Evolutionary conservation across 2,329 filamentous ascomycete species (phyloP).

Genomic region (Penicillium sp.): DNA sequence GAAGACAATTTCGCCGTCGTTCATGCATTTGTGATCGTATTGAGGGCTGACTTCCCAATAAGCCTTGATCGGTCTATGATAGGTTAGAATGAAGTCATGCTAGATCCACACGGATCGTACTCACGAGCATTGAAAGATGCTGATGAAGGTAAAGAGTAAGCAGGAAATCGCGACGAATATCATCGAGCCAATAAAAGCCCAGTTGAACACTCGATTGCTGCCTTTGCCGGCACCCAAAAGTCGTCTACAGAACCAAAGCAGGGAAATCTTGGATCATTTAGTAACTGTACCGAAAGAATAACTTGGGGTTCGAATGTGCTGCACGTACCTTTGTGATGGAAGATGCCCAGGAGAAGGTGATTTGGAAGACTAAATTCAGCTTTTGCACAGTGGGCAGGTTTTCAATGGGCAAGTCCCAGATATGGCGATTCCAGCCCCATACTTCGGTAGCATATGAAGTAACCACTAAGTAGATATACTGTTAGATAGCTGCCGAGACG

Average conservation of each 20-base stretch:
- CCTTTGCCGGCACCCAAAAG: constrained; percentile 37
- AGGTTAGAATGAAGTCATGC: constrained; percentile 9
- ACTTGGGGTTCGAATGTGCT: too few species aligned
- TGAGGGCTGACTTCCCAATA: constrained; percentile 36
- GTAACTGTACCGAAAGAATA: too few species aligned
- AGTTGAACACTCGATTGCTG: constrained; percentile 31
- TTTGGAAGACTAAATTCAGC: constrained; percentile 41
- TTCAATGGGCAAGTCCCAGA: constrained; percentile 44
- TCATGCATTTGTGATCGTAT: constrained; percentile 34
- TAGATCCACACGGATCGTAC: constrained; percentile 16
- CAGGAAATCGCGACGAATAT: constrained; percentile 35
- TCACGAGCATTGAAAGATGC: constrained; percentile 48
- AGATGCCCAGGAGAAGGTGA: constrained; percentile 41
- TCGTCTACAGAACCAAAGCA: constrained; percentile 43
- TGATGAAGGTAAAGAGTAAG: constrained; percentile 37
- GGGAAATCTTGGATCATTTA: constrained; percentile 45
- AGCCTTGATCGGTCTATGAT: constrained; percentile 36
- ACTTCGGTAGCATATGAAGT: constrained; percentile 37
- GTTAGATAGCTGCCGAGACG: too few species aligned
- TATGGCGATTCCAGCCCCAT: constrained; percentile 45
- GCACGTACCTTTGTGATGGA: too few species aligned
- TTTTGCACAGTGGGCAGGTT: constrained; percentile 39
- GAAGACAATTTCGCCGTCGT: constrained; percentile 35
- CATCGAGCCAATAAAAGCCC: constrained; percentile 31
- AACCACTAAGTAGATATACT: too few species aligned